These are phyloP conservation scores for Dactylis glomerata DNA, from an alignment of 176 grass and related monocot genomes.

Conservation along the genomic window DNA sequence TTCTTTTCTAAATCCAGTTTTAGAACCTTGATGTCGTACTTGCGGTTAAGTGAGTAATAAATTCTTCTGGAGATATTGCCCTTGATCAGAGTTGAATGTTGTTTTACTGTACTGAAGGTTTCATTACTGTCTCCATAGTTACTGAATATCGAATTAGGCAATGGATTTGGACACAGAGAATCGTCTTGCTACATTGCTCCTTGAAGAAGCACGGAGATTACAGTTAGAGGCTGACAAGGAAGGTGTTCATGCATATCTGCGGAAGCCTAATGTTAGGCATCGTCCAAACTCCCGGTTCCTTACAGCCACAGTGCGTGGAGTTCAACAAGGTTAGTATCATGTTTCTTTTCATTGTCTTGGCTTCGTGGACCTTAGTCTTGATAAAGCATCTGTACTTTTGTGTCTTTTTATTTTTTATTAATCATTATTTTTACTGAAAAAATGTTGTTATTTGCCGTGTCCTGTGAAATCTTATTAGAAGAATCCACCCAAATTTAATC, in stretches of 20 bases:
- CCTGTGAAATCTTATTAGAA: neutral
- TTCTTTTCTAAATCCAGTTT: neutral
- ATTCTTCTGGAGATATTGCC: neutral
- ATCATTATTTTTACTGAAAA: neutral
- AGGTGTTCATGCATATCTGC: constrained; percentile 73
- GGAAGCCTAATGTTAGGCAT: constrained; percentile 53
- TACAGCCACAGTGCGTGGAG: constrained; percentile 85
- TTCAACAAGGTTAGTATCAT: constrained; percentile 75
- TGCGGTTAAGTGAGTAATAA: neutral
- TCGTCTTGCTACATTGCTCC: constrained; percentile 60
- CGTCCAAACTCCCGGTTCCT: constrained; percentile 93
- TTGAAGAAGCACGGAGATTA: constrained; percentile 73
- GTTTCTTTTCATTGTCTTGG: neutral
- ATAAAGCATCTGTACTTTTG: neutral
- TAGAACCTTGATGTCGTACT: neutral
- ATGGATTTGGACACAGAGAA: constrained; percentile 98
- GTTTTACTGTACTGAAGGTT: neutral
- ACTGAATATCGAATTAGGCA: neutral
- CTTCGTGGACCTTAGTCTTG: neutral
- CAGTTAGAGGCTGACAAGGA: constrained; percentile 76
- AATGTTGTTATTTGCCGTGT: neutral
- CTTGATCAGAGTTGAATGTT: neutral
- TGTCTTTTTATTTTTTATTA: neutral
- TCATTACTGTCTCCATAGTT: neutral
- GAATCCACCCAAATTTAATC: neutral